Base-by-base conservation (phyloP, 257 asterid species). In the Plectranthus barbatus region DNA sequence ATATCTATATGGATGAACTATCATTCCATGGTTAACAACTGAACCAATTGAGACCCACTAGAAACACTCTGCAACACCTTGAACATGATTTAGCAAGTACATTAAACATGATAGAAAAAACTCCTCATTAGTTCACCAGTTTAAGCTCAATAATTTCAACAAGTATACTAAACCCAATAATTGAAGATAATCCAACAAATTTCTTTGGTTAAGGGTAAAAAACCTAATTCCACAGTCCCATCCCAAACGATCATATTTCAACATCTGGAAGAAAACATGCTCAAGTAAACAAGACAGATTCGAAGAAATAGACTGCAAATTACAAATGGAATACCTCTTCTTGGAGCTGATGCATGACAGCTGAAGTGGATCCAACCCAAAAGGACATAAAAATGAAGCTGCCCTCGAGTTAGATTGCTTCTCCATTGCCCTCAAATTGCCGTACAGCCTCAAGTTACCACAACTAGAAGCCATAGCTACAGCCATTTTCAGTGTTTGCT, bases 391-490 rank as follows among this genome's bases (percentile, higher is more conserved):
- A 49, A 79, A 75, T 61, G 83, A 57, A 56, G 83, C 58, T 55
- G 80, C 70, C 71, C 75, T 84, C 11, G 64, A 69, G 68, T 58
- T 54, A 62, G 83, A 48, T 45, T 79, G 86, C 83, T 81, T 84
- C 79, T 77, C 87, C 72, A 72, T 48, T 56, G 79, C 76, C 47
- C 78, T 86, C 74, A 84, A 71, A 64, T 55, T 79, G 64, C 75
- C 18, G 49, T 55, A 78, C 10, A 80, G 60, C 66, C 86, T 84
- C 72, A 85, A 68, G 62, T 69, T 74, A 49, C 65, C 64, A 56
- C 88, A 91, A 61, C 73, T 74, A 23, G 91, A 91, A 76, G 92
- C 95, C 95, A 88, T 86, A 69, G 95, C 83, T 73, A 81, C 85
- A 68, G 87, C 88, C 96, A 88, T 86, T 77, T 64, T 37, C 69